Conservation (phyloP, 139 green algal genomes). For the Chlamydomonas incerta region DNA sequence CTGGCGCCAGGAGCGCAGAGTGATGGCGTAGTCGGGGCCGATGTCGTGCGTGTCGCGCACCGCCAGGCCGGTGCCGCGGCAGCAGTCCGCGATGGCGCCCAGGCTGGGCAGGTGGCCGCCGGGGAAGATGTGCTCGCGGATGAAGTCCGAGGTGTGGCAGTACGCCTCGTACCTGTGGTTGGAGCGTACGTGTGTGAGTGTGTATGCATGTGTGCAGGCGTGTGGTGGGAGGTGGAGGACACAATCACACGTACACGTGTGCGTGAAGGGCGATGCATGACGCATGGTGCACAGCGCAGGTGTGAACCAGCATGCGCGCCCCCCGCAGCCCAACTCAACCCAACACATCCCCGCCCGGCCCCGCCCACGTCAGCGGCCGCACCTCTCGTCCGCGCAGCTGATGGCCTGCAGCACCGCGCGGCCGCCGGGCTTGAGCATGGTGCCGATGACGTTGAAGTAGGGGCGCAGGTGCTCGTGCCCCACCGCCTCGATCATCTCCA, state of each 20-base stretch:
- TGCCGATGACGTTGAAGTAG: conserved; percentile 85
- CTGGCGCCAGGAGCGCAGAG: conserved; percentile 82
- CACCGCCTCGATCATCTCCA: conserved; percentile 99
- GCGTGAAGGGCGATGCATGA: too few relatives aligned
- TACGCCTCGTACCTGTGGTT: conserved; percentile 90
- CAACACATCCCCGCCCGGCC: too few relatives aligned
- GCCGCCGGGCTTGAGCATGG: conserved; percentile 83
- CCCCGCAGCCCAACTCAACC: too few relatives aligned
- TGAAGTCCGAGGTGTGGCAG: conserved; percentile 93
- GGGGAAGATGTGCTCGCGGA: conserved; percentile 98
- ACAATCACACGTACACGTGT: too few relatives aligned
- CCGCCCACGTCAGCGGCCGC: too few relatives aligned
- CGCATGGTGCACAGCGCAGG: too few relatives aligned
- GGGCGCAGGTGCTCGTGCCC: conserved; percentile 91
- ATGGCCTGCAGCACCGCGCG: conserved; percentile 83
- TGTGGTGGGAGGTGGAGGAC: neutral
- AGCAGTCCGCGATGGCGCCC: conserved; percentile 82
- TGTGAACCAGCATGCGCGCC: too few relatives aligned
- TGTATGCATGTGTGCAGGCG: neutral
- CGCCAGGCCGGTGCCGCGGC: conserved; percentile 59
- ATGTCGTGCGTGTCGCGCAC: conserved; percentile 82
- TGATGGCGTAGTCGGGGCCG: conserved; percentile 91
- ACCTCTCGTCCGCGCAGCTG: conserved; percentile 54
- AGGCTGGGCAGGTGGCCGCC: conserved; percentile 89
- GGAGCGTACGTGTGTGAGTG: neutral